Evolutionary conservation across 192 early-diverging fungal species (phyloP), one percentile per base, ranked within the genome.

Genomic region (Linnemannia schmuckeri): DNA sequence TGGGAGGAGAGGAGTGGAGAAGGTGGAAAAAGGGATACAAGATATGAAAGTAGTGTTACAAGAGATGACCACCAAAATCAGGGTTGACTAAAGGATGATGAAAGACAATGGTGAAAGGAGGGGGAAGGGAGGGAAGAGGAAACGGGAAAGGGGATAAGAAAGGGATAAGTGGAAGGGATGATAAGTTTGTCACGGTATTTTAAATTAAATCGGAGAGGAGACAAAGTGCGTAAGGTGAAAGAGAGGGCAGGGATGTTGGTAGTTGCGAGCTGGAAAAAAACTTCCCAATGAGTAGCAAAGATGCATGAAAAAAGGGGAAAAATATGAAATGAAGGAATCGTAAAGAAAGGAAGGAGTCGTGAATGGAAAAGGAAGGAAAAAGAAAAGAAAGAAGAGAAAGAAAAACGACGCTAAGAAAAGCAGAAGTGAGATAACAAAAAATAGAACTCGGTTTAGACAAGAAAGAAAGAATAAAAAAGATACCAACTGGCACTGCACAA

Each of bases 351-450:
- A 40, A n/a, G 52, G 13, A 27, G n/a, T 41, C 10, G 30, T 33
- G 22, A 66, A 24, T 30, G 76, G 17, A 20, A 68, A 22, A 77
- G 37, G 35, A 69, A 76, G 18, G 20, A 69, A 57, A 41, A 22
- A 54, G 27, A 63, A 12, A 49, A 37, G 24, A 30, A 70, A 46
- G 44, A 41, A 41, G 7, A 13, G 78, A 41, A 44, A 40, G 40
- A n/a, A 42, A 76, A 49, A 37, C 69, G 40, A 78, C n/a, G 77
- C 66, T 13, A 55, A 61, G 44, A 47, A 24, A 74, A 41, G 42
- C 69, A 27, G 24, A 46, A 78, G 33, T 33, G 30, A 52, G 49
- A 52, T 52, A 18, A 49, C 9, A 71, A 37, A 61, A 41, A 78
- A 40, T 78, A 40, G 47, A 52, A 27, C 27, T 41, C 20, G 5